phyloP scores from a whole-genome alignment of 2,329 filamentous ascomycete genomes.

The Albifimbria verrucaria region DNA sequence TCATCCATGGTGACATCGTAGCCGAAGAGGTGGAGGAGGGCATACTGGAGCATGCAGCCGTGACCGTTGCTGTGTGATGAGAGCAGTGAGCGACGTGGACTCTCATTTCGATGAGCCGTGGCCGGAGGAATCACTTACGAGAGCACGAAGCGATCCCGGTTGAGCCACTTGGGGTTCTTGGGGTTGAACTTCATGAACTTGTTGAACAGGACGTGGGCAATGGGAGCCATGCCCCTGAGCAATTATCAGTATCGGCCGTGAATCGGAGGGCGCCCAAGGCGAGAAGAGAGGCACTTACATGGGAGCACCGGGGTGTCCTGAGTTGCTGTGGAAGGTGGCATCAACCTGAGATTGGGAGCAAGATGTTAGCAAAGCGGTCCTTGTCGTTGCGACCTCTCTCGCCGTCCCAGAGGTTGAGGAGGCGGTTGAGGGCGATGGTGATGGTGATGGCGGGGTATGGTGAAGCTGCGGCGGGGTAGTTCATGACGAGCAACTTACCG shows the following conservation, averaged over 20 bases:
- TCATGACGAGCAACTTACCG: slow-evolving; percentile 63
- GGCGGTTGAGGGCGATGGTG: no score
- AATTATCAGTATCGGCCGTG: slow-evolving; percentile 27
- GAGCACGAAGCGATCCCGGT: slow-evolving; percentile 97
- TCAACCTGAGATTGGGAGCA: slow-evolving; percentile 70
- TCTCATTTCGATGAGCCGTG: no score
- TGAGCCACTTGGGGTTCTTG: slow-evolving; percentile 95
- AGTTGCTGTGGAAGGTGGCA: slow-evolving; percentile 95
- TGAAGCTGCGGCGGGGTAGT: slow-evolving; percentile 28
- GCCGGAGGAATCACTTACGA: slow-evolving; percentile 65
- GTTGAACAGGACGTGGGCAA: slow-evolving; percentile 96
- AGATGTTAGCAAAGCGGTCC: slow-evolving; percentile 17
- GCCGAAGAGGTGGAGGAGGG: slow-evolving; percentile 93
- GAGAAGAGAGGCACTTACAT: slow-evolving; percentile 57
- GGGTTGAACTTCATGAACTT: slow-evolving; percentile 99
- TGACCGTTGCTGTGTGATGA: slow-evolving; percentile 76
- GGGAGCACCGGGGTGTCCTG: slow-evolving; percentile 95
- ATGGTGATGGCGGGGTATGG: slow-evolving; percentile 33
- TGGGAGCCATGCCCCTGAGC: slow-evolving; percentile 76
- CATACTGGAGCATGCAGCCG: slow-evolving; percentile 99
- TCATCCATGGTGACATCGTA: slow-evolving; percentile 85
- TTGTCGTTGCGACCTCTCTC: no score
- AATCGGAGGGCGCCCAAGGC: slow-evolving; percentile 4
- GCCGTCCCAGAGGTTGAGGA: no score
- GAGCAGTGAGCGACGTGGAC: background rate